A percentile compares a stretch with the other conserved stretches of the same genome.
Evolutionary conservation across 768 basidiomycete genomes (phyloP).

Genomic region (Tulasnella calospora): DNA sequence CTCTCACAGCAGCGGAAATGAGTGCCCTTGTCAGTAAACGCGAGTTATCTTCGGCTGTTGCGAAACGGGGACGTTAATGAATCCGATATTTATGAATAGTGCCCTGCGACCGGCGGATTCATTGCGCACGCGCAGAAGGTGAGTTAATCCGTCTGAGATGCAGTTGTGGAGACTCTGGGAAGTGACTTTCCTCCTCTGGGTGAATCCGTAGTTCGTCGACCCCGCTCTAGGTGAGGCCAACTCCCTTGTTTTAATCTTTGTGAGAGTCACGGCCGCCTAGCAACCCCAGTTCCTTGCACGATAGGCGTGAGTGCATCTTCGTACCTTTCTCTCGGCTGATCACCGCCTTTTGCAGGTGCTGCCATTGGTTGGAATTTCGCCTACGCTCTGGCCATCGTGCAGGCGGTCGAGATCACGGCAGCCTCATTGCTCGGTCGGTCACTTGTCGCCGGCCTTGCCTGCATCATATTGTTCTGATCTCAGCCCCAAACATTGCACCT

Average conservation of each 20-base stretch:
- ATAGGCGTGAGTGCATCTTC: slow-evolving; percentile 3
- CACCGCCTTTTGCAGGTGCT: slow-evolving; percentile 19
- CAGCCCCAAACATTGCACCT: neutral
- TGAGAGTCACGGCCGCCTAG: neutral
- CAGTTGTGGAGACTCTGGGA: neutral
- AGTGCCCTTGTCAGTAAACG: slow-evolving; percentile 18
- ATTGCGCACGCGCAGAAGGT: slow-evolving; percentile 24
- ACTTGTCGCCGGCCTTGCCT: neutral
- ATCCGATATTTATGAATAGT: slow-evolving; percentile 6
- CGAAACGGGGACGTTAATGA: neutral
- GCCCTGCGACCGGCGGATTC: slow-evolving; percentile 24
- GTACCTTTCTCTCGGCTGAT: neutral
- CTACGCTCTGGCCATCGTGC: slow-evolving; percentile 27
- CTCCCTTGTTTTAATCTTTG: slow-evolving; percentile 12
- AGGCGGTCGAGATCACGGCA: slow-evolving; percentile 30
- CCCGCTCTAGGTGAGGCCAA: slow-evolving; percentile 24
- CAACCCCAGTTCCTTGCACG: neutral
- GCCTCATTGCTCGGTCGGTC: slow-evolving; percentile 27
- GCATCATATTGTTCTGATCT: neutral
- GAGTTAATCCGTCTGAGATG: neutral
- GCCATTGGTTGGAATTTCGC: slow-evolving; percentile 30
- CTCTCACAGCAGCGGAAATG: slow-evolving; percentile 25
- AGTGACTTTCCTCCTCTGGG: slow-evolving; percentile 7
- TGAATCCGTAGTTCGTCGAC: slow-evolving; percentile 24
- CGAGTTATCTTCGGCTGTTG: neutral